Percentiles rank a stretch among this genome's conserved stretches.
Evolutionary conservation across 495 filamentous ascomycete species (phyloP).

Genomic region (Xylaria cubensis): DNA sequence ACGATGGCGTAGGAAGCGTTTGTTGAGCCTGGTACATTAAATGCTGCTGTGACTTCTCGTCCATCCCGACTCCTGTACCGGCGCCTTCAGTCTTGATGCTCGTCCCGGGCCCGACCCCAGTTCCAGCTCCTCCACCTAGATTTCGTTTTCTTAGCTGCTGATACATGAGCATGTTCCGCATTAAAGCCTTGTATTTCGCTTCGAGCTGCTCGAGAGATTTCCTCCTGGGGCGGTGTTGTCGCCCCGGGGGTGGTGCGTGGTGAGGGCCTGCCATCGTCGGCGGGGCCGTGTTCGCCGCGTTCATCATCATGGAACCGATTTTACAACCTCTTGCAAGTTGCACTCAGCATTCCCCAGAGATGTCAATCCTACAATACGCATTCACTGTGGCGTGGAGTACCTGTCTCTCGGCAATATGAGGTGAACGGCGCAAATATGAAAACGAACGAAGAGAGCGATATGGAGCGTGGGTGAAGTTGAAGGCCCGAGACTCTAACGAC

Average conservation of each 20-base stretch:
- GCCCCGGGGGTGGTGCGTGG: conserved; percentile 19
- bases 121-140: conserved; percentile 7
- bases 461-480: background rate
- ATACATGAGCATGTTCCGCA: conserved; percentile 31
- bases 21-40: conserved; percentile 22
- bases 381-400: conserved; percentile 9
- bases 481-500: background rate
- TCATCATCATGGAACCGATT: conserved; percentile 4
- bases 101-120: background rate
- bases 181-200: conserved; percentile 28
- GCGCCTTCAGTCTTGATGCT: conserved; percentile 13
- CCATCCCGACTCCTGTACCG: background rate
- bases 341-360: background rate
- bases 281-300: conserved; percentile 15
- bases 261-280: conserved; percentile 21
- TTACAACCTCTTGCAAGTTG: background rate
- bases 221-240: conserved; percentile 21
- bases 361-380: background rate
- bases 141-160: conserved; percentile 14
- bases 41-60: conserved; percentile 20
- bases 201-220: conserved; percentile 31
- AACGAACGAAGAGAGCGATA: conserved; percentile 8
- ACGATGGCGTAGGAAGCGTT: conserved; percentile 19
- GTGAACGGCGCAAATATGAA: background rate
- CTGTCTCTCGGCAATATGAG: background rate